These are phyloP conservation scores for Pilatotrama ljubarskyi DNA, from an alignment of 768 basidiomycete species.

Conservation along the genomic window DNA sequence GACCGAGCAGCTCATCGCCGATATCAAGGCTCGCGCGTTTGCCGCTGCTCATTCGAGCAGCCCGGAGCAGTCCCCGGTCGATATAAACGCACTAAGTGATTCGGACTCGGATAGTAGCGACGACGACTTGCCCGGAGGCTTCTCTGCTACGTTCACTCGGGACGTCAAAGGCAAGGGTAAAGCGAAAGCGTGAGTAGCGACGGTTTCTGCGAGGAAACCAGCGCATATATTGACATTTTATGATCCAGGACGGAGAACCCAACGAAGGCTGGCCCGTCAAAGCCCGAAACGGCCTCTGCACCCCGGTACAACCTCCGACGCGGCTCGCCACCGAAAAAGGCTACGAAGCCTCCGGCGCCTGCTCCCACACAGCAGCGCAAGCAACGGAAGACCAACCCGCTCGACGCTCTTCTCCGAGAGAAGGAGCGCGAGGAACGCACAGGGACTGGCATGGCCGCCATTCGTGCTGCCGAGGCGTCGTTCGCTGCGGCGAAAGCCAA, in stretches of 20 bases:
- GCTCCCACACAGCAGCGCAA: background rate
- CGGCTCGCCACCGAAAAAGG: background rate
- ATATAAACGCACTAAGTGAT: constrained; percentile 47
- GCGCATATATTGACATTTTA: constrained; percentile 1
- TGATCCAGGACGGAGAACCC: background rate
- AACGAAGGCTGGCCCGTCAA: background rate
- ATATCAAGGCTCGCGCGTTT: constrained; percentile 59
- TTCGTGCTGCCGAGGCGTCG: constrained; percentile 24
- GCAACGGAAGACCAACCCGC: constrained; percentile 40
- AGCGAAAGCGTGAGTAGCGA: background rate
- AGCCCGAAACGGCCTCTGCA: background rate
- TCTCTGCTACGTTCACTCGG: background rate
- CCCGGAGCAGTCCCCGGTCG: constrained; percentile 37
- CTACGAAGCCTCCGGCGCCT: background rate
- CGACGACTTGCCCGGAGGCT: constrained; percentile 43
- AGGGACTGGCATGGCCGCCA: constrained; percentile 23
- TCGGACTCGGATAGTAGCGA: constrained; percentile 29
- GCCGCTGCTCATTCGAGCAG: constrained; percentile 49
- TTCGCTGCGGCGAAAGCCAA: constrained; percentile 16
- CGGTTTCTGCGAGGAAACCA: background rate
- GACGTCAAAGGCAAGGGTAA: constrained; percentile 14
- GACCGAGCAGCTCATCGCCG: constrained; percentile 58
- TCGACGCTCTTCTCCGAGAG: constrained; percentile 41
- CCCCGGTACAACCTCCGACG: constrained; percentile 26
- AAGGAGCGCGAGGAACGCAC: constrained; percentile 26